These are phyloP conservation scores for Athelia psychrophila DNA, from an alignment of 1,284 basidiomycete species.

Conservation along the genomic window DNA sequence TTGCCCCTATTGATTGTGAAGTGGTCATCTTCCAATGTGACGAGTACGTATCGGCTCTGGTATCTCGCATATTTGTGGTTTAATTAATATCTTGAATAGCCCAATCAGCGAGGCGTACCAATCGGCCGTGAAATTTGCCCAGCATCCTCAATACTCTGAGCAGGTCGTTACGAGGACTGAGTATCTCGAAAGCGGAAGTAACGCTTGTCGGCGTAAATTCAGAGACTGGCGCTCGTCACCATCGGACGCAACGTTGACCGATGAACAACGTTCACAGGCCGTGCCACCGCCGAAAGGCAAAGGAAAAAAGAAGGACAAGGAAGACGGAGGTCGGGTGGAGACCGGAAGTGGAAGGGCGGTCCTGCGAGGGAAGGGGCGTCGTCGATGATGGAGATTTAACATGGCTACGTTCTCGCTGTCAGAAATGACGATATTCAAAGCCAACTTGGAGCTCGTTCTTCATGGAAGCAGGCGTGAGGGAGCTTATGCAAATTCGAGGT, in stretches of 20 bases:
- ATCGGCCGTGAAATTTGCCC: conserved; percentile 61
- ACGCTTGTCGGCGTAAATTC: conserved; percentile 70
- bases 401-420: too few species aligned
- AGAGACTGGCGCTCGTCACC: conserved; percentile 34
- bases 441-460: too few species aligned
- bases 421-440: too few species aligned
- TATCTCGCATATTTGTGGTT: conserved; percentile 3
- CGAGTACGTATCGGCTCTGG: conserved; percentile 54
- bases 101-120: conserved; percentile 74
- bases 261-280: neutral
- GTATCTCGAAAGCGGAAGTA: conserved; percentile 79
- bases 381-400: too few species aligned
- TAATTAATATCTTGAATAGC: conserved; percentile 33
- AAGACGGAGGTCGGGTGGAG: neutral
- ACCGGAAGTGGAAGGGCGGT: neutral
- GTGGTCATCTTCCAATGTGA: conserved; percentile 69
- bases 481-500: too few species aligned
- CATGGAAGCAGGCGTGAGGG: too few species aligned
- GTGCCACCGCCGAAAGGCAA: neutral
- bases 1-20: conserved; percentile 77
- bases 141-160: conserved; percentile 47
- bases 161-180: conserved; percentile 71
- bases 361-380: too few species aligned
- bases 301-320: neutral
- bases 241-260: too few species aligned